Base-by-base conservation (phyloP, 768 basidiomycete genomes). In the Russula dissimulans region DNA sequence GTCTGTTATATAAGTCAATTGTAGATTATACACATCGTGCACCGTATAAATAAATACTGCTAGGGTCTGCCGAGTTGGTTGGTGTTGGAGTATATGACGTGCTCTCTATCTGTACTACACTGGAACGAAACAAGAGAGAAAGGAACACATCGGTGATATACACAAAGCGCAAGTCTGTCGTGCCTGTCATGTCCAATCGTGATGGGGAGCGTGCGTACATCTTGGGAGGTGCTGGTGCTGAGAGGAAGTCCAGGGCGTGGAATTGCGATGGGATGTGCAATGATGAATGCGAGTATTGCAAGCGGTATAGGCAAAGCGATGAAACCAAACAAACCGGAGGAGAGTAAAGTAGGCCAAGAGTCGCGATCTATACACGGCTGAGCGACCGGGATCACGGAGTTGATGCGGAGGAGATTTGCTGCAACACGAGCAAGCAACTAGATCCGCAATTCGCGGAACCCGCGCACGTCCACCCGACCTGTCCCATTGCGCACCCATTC, bases 401-500 rank as follows among this genome's bases (percentile, higher is more conserved):
- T 5, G 51, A 42, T 10, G 22, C n/a, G 32, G 43, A 18, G 32
- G 34, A 38, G 22, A 34, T 2, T 22, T 36, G n/a, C 36, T n/a
- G 34, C 18, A 32, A 17, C 18, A 14, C 6, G 38, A 8, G 22
- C 29, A 32, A 36, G 34, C 10, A 10, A n/a, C 55, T 60, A 83
- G 62, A 89, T 89, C 79, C 80, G 86, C 71, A 89, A 70, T 73
- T 89, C 88, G 65, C 86, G 75, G 71, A 89, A 89, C 55, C 87
- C 87, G 55, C 87, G 76, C 55, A 89, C 86, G 70, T 89, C 87
- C 60, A 89, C 70, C 67, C 87, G 74, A 53, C 87, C 87, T 36
- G 81, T 79, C 63, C 87, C 87, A 71, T 86, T 89, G 70, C 72
- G 77, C 67, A 72, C 74, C 87, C 87, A 89, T 68, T 79, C 81